These are phyloP conservation scores for Phaeolepiota aurea DNA, from an alignment of 768 basidiomycete genomes.

Conservation along the genomic window DNA sequence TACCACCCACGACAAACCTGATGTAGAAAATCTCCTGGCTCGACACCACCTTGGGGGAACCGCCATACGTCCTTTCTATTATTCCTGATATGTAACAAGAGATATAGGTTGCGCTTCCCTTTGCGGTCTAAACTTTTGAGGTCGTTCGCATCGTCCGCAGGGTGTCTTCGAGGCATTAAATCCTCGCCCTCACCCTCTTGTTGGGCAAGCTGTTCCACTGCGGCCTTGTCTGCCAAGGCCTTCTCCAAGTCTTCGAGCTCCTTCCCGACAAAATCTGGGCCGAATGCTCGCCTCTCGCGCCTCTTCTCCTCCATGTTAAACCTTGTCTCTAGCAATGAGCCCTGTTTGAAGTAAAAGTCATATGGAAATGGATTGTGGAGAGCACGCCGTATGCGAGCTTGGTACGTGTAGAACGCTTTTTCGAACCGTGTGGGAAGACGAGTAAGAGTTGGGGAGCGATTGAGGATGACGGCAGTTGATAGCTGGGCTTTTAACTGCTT, in stretches of 20 bases:
- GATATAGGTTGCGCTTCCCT: constrained; percentile 82
- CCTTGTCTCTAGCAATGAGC: constrained; percentile 74
- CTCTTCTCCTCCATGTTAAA: constrained; percentile 71
- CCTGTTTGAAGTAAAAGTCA: constrained; percentile 92
- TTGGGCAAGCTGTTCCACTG: constrained; percentile 45
- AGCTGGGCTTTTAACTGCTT: constrained; percentile 28
- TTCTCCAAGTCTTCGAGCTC: constrained; percentile 36
- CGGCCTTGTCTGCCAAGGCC: constrained; percentile 46
- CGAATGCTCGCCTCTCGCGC: constrained; percentile 70
- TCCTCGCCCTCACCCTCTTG: constrained; percentile 58
- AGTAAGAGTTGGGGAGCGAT: constrained; percentile 70
- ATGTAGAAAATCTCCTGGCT: constrained; percentile 66
- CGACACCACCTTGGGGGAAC: constrained; percentile 65
- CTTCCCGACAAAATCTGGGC: constrained; percentile 43
- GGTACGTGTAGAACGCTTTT: constrained; percentile 76
- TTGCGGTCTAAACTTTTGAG: constrained; percentile 71
- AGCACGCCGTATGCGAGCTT: constrained; percentile 74
- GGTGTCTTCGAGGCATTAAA: constrained; percentile 50
- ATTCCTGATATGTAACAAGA: constrained; percentile 54
- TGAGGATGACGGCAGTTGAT: constrained; percentile 62
- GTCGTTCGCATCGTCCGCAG: constrained; percentile 54
- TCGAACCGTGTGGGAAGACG: constrained; percentile 70
- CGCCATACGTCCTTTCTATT: constrained; percentile 59
- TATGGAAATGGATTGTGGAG: constrained; percentile 83
- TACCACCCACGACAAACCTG: constrained; percentile 38